Base-by-base conservation (phyloP, 2,329 filamentous ascomycete genomes). In the Ophiostoma pallidulum region DNA sequence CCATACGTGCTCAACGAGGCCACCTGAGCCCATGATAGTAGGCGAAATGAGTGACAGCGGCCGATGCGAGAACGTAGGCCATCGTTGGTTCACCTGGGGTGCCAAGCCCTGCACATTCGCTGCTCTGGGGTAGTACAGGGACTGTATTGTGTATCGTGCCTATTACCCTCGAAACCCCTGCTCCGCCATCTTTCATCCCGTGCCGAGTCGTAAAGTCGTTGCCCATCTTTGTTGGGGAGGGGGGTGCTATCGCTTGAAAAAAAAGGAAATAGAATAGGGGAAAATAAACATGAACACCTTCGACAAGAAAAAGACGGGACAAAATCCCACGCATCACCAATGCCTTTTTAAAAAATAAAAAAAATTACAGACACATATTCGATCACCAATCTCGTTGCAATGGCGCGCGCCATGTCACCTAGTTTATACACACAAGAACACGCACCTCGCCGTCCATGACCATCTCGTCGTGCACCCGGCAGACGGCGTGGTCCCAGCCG, bases 11-110 rank as follows among this genome's bases (percentile, higher is more conserved):
- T 51, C 51, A 43, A 70, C 61, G 19, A 59, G 61, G 56, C 61
- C 62, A n/a, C 58, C 53, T 19, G 68, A 67, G 2, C 66, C 67
- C 45, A 67, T n/a, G n/a, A n/a, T n/a, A n/a, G n/a, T n/a, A n/a
- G n/a, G n/a, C 29, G 14, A 52, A 45, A 3, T 51, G 46, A 43
- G 46, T 32, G 5, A 46, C 49, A 22, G 41, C 31, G 16, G 35
- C 36, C 20, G 29, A 12, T 19, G 37, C 45, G 7, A 31, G 4
- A 14, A 48, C 33, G 18, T 32, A 31, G 26, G 43, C 43, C 46
- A 48, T 48, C 26, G 16, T 47, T 8, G 40, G 8, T 19, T 24
- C 12, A 22, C 20, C 28, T 10, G 33, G n/a, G n/a, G n/a, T n/a
- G n/a, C n/a, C n/a, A n/a, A n/a, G n/a, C n/a, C n/a, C n/a, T n/a